Percentiles rank a stretch among this genome's conserved stretches.
phyloP scores from a whole-genome alignment of 116 monocot genomes.

The Phalaenopsis hybrid region DNA sequence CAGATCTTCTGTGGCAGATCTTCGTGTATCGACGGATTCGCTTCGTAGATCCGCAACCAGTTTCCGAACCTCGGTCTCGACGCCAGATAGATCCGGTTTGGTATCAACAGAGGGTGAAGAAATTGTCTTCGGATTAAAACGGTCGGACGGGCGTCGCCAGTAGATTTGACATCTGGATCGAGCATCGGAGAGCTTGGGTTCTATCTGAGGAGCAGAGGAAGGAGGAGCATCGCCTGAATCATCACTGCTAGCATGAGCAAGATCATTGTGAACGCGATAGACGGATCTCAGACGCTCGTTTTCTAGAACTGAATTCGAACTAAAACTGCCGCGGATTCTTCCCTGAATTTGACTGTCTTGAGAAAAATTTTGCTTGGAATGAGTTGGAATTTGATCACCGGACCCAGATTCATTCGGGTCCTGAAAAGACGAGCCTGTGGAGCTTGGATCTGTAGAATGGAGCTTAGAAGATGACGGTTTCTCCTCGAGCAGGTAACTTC shows the following conservation, averaged over 20 bases:
- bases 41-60: constrained; percentile 65
- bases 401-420: constrained; percentile 26
- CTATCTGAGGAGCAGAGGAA: constrained; percentile 27
- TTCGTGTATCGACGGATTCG: constrained; percentile 51
- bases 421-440: constrained; percentile 16
- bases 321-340: constrained; percentile 25
- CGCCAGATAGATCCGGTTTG: constrained; percentile 40
- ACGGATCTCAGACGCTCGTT: constrained; percentile 22
- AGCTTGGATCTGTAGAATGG: not conserved
- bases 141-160: constrained; percentile 55
- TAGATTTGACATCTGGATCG: constrained; percentile 42
- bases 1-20: constrained; percentile 48
- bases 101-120: constrained; percentile 45
- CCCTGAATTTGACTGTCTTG: constrained; percentile 25
- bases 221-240: constrained; percentile 35
- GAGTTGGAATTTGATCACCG: constrained; percentile 26
- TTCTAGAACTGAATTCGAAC: constrained; percentile 24
- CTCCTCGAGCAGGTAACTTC: constrained; percentile 25
- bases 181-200: constrained; percentile 22
- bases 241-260: constrained; percentile 37
- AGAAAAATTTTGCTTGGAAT: constrained; percentile 12
- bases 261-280: constrained; percentile 29
- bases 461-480: constrained; percentile 18
- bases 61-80: constrained; percentile 49
- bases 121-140: constrained; percentile 43